Percentiles rank a stretch among this genome's conserved stretches.
Evolutionary conservation across 73 alveolate species (phyloP).

Genomic region (Paramecium tetraurelia): DNA sequence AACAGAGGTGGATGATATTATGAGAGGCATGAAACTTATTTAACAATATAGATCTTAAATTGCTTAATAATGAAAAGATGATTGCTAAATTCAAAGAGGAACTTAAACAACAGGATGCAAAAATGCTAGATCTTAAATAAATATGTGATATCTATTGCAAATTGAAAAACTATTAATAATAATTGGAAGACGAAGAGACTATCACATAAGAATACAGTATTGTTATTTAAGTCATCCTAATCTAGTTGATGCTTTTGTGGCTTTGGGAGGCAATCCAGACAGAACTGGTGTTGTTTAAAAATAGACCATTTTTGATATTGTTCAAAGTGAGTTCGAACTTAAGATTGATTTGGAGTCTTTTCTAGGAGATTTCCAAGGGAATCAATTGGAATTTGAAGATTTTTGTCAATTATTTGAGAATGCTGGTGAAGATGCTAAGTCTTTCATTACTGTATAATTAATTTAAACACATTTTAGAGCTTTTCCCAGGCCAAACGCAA

Average conservation of each 20-base stretch:
- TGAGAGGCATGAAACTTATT: slow-evolving; percentile 10
- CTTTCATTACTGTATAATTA: background rate
- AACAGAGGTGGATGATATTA: background rate
- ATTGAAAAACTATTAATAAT: background rate
- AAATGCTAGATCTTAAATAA: background rate
- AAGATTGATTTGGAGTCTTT: slow-evolving; percentile 71
- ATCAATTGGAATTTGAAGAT: background rate
- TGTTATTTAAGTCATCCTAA: background rate
- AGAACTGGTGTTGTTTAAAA: slow-evolving; percentile 64
- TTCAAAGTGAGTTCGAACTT: slow-evolving; percentile 66
- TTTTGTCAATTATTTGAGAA: slow-evolving; percentile 8
- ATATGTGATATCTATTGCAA: background rate
- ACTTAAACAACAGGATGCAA: background rate
- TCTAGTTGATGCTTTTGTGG: slow-evolving; percentile 75
- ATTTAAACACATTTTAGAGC: background rate
- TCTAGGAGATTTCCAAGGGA: slow-evolving; percentile 66
- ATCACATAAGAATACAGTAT: slow-evolving; percentile 22
- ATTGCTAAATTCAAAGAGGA: background rate
- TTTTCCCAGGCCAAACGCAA: background rate
- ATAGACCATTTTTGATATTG: slow-evolving; percentile 55
- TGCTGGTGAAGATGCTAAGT: slow-evolving; percentile 39
- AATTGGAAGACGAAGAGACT: background rate
- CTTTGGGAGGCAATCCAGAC: slow-evolving; percentile 70
- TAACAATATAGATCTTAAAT: background rate
- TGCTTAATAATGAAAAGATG: slow-evolving; percentile 7